Conservation (phyloP, 208 protist genomes). For the Trypanosoma caninum region DNA sequence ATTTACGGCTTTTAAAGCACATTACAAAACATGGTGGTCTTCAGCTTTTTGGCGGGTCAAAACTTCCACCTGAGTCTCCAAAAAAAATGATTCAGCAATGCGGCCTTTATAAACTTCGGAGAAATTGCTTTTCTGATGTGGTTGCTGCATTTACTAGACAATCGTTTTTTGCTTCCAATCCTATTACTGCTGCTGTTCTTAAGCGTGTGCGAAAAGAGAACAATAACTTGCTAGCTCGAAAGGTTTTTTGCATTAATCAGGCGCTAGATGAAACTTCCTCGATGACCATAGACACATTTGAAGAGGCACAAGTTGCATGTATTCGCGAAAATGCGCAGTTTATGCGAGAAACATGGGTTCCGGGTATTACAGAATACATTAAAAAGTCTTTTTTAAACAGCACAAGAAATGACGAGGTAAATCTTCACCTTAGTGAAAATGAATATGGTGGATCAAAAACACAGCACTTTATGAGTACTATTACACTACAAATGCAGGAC, state of each 20-base stretch:
- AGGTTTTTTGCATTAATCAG: conserved; percentile 68
- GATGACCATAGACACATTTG: conserved; percentile 81
- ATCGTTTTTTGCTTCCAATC: conserved; percentile 55
- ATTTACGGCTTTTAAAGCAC: conserved; percentile 71
- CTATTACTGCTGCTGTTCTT: conserved; percentile 50
- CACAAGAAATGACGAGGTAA: conserved; percentile 38
- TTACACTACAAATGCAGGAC: conserved; percentile 95
- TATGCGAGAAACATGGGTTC: conserved; percentile 78
- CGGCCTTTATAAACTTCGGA: conserved; percentile 41
- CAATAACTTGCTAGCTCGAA: conserved; percentile 56
- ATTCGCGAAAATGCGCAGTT: conserved; percentile 66
- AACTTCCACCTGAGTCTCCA: conserved; percentile 25
- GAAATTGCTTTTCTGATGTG: conserved; percentile 42
- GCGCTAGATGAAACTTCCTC: conserved; percentile 49
- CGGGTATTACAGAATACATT: conserved; percentile 44
- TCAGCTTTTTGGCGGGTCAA: conserved; percentile 36
- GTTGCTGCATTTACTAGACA: conserved; percentile 41
- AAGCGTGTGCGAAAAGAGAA: conserved; percentile 68
- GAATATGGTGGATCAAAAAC: conserved; percentile 93
- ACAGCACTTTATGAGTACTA: conserved; percentile 85
- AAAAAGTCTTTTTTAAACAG: conserved; percentile 40
- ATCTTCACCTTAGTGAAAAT: conserved; percentile 82
- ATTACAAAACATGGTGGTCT: conserved; percentile 51
- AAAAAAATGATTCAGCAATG: conserved; percentile 28
- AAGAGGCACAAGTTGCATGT: conserved; percentile 74